phyloP scores from a whole-genome alignment of 2,329 filamentous ascomycete genomes.

The Colletotrichum limetticola region DNA sequence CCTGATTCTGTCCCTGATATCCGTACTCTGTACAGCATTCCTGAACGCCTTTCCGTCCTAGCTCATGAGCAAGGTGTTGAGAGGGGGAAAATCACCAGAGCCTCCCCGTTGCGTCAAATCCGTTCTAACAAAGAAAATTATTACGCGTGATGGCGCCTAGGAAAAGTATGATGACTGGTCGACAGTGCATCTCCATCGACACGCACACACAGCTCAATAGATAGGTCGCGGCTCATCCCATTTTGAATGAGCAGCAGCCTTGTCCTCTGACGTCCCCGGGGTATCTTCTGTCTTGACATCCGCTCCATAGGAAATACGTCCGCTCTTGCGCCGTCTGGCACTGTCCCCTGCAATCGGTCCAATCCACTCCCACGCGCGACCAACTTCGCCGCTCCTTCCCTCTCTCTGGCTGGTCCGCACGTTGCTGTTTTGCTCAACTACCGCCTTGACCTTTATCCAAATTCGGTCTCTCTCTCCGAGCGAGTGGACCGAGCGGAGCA shows the following conservation, averaged over 20 bases:
- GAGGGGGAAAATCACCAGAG: background rate
- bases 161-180: conserved; percentile 1
- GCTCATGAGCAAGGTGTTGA: conserved; percentile 19
- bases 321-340: conserved; percentile 60
- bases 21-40: background rate
- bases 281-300: conserved; percentile 51
- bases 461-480: conserved; percentile 80
- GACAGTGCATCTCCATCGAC: background rate
- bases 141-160: background rate
- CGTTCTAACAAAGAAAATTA: conserved; percentile 33
- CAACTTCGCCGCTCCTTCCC: conserved; percentile 72
- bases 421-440: conserved; percentile 95
- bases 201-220: conserved; percentile 44
- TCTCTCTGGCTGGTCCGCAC: conserved; percentile 80
- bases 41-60: conserved; percentile 5
- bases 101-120: background rate
- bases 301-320: conserved; percentile 58
- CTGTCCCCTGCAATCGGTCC: conserved; percentile 63
- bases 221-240: conserved; percentile 56
- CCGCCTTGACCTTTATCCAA: conserved; percentile 83
- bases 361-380: conserved; percentile 77
- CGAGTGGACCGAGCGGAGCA: conserved; percentile 84
- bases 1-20: background rate
- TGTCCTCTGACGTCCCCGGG: conserved; percentile 28
- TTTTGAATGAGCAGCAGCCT: conserved; percentile 40